A percentile compares a stretch with the other conserved stretches of the same genome.
Evolutionary conservation across 1,284 basidiomycete genomes (phyloP).

Genomic region (Fomitopsis palustris): DNA sequence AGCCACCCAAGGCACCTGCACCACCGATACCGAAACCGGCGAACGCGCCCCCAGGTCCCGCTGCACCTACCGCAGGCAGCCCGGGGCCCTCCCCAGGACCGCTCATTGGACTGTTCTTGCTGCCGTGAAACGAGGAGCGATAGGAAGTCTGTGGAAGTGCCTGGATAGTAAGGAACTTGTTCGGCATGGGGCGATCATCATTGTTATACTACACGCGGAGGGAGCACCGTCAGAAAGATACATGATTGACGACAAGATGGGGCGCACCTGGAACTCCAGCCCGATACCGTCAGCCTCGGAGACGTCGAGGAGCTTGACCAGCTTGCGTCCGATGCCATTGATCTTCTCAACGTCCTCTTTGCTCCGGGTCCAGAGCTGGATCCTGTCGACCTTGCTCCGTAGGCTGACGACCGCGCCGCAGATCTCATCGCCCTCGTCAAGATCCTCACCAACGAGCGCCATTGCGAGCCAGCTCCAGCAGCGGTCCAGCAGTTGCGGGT

Average conservation of each 20-base stretch:
- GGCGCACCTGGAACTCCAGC: constrained; percentile 79
- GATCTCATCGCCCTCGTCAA: constrained; percentile 85
- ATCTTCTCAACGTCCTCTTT: constrained; percentile 82
- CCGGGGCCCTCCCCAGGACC: constrained; percentile 27
- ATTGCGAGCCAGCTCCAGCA: constrained; percentile 91
- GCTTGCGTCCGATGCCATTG: constrained; percentile 79
- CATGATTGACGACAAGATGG: not conserved
- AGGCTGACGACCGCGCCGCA: constrained; percentile 90
- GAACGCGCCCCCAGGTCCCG: constrained; percentile 30
- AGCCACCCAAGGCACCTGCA: constrained; percentile 25
- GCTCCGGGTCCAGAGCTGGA: constrained; percentile 84
- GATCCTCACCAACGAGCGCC: constrained; percentile 86
- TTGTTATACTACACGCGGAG: constrained; percentile 78
- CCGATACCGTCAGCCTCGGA: constrained; percentile 78
- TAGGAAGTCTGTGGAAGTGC: constrained; percentile 61
- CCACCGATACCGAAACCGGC: constrained; percentile 31
- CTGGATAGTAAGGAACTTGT: constrained; percentile 79
- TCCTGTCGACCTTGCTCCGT: constrained; percentile 83
- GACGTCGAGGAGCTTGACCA: constrained; percentile 79
- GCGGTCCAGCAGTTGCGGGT: constrained; percentile 75
- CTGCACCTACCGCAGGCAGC: constrained; percentile 28
- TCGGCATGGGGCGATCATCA: constrained; percentile 72
- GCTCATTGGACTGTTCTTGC: constrained; percentile 28
- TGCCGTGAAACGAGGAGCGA: constrained; percentile 52
- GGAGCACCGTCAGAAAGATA: not conserved